These are phyloP conservation scores for Heritiera littoralis DNA, from an alignment of 345 rosid species.

Conservation along the genomic window DNA sequence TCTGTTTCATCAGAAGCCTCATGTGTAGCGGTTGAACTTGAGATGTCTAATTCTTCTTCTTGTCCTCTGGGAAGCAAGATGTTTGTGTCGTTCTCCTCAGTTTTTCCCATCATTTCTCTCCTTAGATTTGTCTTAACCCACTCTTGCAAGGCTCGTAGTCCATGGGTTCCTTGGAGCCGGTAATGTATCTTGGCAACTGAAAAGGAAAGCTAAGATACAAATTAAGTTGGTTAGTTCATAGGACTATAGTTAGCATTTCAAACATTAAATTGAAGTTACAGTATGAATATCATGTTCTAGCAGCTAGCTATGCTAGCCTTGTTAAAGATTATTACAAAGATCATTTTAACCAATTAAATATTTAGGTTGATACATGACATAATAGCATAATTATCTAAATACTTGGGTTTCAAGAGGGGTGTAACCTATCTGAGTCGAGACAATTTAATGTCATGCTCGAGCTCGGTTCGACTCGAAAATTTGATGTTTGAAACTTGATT, in stretches of 20 bases:
- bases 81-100: neutral
- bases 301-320: too few relatives aligned
- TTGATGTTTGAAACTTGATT: too few relatives aligned
- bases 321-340: too few relatives aligned
- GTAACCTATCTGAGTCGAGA: too few relatives aligned
- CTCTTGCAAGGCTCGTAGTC: neutral
- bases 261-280: too few relatives aligned
- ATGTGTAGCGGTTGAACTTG: neutral
- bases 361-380: too few relatives aligned
- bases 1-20: neutral
- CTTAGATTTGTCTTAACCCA: neutral
- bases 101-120: neutral
- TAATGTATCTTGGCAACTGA: neutral
- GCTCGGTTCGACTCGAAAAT: too few relatives aligned
- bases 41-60: neutral
- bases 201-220: neutral
- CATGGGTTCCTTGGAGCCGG: neutral
- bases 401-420: too few relatives aligned
- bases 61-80: neutral
- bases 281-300: too few relatives aligned
- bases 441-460: too few relatives aligned
- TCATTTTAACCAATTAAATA: too few relatives aligned
- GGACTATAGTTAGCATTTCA: neutral
- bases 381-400: too few relatives aligned
- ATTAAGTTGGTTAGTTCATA: neutral